A percentile compares a stretch with the other conserved stretches of the same genome.
Conservation (phyloP, 2,329 filamentous ascomycete genomes). For the Macrophomina pseudophaseolina region DNA sequence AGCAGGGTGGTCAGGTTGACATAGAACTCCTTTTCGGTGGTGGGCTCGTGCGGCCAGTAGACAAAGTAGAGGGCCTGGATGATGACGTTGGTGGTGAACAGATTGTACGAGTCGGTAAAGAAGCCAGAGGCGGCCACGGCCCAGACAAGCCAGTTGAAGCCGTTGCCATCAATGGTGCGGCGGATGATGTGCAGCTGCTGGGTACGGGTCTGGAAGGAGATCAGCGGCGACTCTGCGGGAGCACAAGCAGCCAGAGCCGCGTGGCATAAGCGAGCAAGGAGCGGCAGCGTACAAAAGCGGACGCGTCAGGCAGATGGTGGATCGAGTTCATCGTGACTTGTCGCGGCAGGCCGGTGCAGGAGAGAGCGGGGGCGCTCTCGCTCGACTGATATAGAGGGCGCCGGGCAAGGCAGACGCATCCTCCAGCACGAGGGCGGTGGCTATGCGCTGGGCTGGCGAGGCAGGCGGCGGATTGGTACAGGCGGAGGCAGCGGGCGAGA, state of each 20-base stretch:
- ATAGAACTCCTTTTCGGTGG: slow-evolving; percentile 36
- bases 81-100: slow-evolving; percentile 48
- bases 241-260: background rate
- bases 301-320: slow-evolving; percentile 3
- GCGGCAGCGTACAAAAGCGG: background rate
- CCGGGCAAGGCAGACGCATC: background rate
- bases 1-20: slow-evolving; percentile 47
- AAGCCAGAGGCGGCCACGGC: slow-evolving; percentile 14
- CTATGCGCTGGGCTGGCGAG: background rate
- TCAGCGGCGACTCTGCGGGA: slow-evolving; percentile 23
- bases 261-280: background rate
- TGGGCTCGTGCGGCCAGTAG: slow-evolving; percentile 40
- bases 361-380: background rate
- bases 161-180: slow-evolving; percentile 17
- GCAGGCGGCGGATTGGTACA: background rate
- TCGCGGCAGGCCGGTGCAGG: background rate
- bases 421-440: background rate
- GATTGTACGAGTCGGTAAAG: slow-evolving; percentile 46
- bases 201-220: slow-evolving; percentile 1
- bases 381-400: background rate
- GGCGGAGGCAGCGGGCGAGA: background rate
- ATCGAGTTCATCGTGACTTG: slow-evolving; percentile 7
- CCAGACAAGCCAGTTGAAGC: slow-evolving; percentile 22
- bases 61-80: slow-evolving; percentile 48
- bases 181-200: slow-evolving; percentile 22